These are phyloP conservation scores for Solanum hybrid DNA, from an alignment of 305 asterid genomes.

Conservation along the genomic window DNA sequence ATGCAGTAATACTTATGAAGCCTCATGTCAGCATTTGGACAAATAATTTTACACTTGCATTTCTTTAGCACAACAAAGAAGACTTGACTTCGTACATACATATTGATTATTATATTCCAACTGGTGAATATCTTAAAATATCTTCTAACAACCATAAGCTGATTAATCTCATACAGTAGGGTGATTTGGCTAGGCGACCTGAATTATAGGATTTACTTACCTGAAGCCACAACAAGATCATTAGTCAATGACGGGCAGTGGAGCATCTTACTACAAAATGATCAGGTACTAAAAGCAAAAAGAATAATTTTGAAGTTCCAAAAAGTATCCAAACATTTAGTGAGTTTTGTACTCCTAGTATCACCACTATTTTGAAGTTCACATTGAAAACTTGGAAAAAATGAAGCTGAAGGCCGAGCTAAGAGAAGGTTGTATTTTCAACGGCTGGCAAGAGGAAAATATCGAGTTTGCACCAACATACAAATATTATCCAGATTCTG, in stretches of 20 bases:
- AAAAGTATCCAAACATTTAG: background rate
- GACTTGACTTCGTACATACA: background rate
- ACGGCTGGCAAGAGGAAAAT: slow-evolving; percentile 54
- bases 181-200: slow-evolving; percentile 74
- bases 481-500: slow-evolving; percentile 45
- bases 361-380: slow-evolving; percentile 17
- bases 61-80: background rate
- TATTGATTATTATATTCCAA: background rate
- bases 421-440: slow-evolving; percentile 40
- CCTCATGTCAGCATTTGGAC: background rate
- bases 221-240: slow-evolving; percentile 46
- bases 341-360: background rate
- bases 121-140: background rate
- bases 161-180: slow-evolving; percentile 26
- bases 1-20: background rate
- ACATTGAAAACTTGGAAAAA: slow-evolving; percentile 16
- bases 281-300: slow-evolving; percentile 39
- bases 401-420: slow-evolving; percentile 54
- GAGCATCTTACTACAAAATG: slow-evolving; percentile 46
- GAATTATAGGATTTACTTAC: slow-evolving; percentile 57
- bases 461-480: slow-evolving; percentile 62
- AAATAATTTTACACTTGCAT: background rate
- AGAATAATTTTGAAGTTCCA: background rate
- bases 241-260: slow-evolving; percentile 43
- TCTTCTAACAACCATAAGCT: slow-evolving; percentile 6